Evolutionary conservation across 1,139 yeast genomes (phyloP), one percentile per base, ranked within the genome.

Genomic region (Debaryomycetaceae sp.): DNA sequence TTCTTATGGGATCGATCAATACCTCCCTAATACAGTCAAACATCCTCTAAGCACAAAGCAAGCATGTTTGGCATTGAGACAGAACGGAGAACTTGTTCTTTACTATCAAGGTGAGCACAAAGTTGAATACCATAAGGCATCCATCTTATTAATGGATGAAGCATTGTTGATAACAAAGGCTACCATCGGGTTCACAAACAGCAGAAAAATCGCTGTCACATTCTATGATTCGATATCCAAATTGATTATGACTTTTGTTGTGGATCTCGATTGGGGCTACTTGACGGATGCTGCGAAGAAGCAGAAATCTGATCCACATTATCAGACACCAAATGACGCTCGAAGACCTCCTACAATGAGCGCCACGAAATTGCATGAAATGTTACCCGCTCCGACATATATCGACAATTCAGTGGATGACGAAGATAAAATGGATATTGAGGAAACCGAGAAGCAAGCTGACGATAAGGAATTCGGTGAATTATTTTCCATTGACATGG

Each of bases 1-100:
- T 56, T 61, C 66, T 6, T 85, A 84, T 56, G 77, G 78, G 2
- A 83, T 83, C 1, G 75, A 72, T 40, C 90, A 82, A 56, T 71
- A 72, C 48, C 78, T 75, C 49, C 76, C 88, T 0, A 67, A 70
- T 45, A 89, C 90, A 1, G 78, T 84, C 0, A 67, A 81, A 47
- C 95, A 87, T 58, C 95, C 96, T 0, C 66, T 81, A 13, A 63
- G 76, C 5, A 75, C 85, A 5, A 85, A 84, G 52, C 87, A 86
- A 52, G 95, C 93, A 1, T 83, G 90, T 55, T 63, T 87, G 33
- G 81, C 81, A 0, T 66, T 88, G 33, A 72, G 95, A 38, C 72
- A 75, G 45, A 80, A 83, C 53, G 96, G 95, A 1, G 70, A 72
- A 42, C 58, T 87, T 34, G 65, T 78, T 37, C 59, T 83, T 35